A percentile compares a stretch with the other conserved stretches of the same genome.
phyloP scores from a whole-genome alignment of 352 stramenopile species.

The Saprolegnia parasitica region DNA sequence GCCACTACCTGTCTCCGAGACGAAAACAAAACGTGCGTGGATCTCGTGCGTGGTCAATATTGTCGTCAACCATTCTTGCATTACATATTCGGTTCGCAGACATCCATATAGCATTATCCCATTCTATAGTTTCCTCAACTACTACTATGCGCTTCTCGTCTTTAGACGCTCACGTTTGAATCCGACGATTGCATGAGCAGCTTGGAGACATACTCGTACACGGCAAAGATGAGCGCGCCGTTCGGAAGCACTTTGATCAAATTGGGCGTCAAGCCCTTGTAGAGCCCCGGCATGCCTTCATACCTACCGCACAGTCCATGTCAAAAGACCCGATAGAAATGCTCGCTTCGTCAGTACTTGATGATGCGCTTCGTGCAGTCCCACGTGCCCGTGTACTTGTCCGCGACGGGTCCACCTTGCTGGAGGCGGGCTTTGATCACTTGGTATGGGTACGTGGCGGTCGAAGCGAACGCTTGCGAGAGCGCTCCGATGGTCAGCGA shows the following conservation, averaged over 20 bases:
- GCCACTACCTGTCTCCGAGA: no score
- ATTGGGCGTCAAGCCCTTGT: conserved; percentile 94
- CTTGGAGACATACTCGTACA: conserved; percentile 79
- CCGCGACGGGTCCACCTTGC: conserved; percentile 66
- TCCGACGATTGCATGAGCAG: conserved; percentile 34
- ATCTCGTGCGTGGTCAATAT: no score
- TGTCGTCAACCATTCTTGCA: no score
- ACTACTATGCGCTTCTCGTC: background rate
- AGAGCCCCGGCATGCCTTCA: conserved; percentile 92
- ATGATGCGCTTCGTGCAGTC: conserved; percentile 89
- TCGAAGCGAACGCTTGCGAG: conserved; percentile 75
- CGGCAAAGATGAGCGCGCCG: conserved; percentile 92
- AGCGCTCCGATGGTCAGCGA: conserved; percentile 73
- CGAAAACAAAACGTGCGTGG: no score
- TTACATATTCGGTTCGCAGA: no score
- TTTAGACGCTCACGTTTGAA: background rate
- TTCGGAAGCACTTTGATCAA: conserved; percentile 94
- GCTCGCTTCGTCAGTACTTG: no score
- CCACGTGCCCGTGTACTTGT: conserved; percentile 88
- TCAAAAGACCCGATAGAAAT: background rate
- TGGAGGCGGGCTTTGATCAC: conserved; percentile 96
- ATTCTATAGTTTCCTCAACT: background rate
- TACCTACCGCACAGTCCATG: conserved; percentile 37
- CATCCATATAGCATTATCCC: background rate
- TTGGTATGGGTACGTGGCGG: conserved; percentile 94